These are phyloP conservation scores for Monosiga brevicollis DNA, from an alignment of 78 protist species.

Conservation along the genomic window DNA sequence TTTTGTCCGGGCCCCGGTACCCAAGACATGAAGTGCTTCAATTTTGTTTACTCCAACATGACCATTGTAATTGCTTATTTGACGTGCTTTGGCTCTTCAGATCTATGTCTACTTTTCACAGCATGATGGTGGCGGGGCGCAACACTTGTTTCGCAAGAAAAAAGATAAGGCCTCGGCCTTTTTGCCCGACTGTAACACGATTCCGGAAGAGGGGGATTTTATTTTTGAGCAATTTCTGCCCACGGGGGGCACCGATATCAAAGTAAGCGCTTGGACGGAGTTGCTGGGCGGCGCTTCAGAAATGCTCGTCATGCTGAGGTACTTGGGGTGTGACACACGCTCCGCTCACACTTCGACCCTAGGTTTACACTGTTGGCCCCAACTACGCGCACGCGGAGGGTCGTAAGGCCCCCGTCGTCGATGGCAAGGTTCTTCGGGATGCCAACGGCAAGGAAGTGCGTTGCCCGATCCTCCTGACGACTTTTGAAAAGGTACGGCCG, in stretches of 20 bases:
- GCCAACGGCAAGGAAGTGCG: conserved; percentile 70
- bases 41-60: too few species aligned
- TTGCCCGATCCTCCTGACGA: conserved; percentile 36
- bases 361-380: conserved; percentile 44
- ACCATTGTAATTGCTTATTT: too few species aligned
- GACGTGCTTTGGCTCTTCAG: too few species aligned
- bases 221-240: conserved; percentile 75
- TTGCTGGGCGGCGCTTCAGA: too few species aligned
- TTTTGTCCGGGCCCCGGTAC: too few species aligned
- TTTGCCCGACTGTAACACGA: conserved; percentile 33
- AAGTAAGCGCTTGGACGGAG: too few species aligned
- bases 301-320: too few species aligned
- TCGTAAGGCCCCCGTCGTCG: conserved; percentile 89
- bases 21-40: too few species aligned
- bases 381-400: conserved; percentile 84
- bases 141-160: conserved; percentile 81
- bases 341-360: too few species aligned
- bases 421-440: conserved; percentile 83
- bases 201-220: conserved; percentile 62
- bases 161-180: conserved; percentile 54
- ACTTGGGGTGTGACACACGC: too few species aligned
- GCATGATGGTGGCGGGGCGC: conserved; percentile 67
- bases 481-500: conserved; percentile 36
- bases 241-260: conserved; percentile 66
- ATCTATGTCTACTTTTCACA: neutral